Evolutionary conservation across 2,329 filamentous ascomycete species (phyloP).

Genomic region (Fusarium abutilonis): DNA sequence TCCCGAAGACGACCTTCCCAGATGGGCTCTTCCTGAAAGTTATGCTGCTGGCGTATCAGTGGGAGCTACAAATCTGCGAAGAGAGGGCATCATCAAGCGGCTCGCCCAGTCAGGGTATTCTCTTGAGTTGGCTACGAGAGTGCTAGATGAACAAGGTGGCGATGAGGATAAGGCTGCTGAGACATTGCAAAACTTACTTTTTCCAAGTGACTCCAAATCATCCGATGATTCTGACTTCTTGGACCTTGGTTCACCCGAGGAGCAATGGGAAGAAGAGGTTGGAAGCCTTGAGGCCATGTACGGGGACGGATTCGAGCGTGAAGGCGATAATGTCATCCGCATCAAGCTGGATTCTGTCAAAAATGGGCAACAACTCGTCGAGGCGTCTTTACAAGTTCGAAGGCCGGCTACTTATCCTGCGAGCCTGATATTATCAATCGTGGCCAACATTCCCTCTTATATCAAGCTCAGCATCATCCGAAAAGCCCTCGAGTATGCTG

Average conservation of each 20-base stretch:
- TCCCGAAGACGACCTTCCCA: conserved; percentile 93
- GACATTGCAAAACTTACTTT: conserved; percentile 71
- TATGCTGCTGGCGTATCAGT: conserved; percentile 92
- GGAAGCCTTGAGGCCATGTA: conserved; percentile 86
- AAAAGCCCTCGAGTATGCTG: conserved; percentile 76
- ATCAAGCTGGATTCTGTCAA: conserved; percentile 70
- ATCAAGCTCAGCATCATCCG: conserved; percentile 90
- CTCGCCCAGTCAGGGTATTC: conserved; percentile 87
- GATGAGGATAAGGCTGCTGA: conserved; percentile 83
- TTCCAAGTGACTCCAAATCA: conserved; percentile 30
- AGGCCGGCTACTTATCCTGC: conserved; percentile 79
- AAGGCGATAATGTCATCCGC: conserved; percentile 72
- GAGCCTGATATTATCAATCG: conserved; percentile 74
- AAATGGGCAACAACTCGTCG: conserved; percentile 61
- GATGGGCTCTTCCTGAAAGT: conserved; percentile 89
- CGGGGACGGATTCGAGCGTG: conserved; percentile 73
- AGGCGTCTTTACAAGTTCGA: conserved; percentile 72
- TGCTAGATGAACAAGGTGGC: conserved; percentile 74
- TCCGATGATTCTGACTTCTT: conserved; percentile 53
- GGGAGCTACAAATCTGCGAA: conserved; percentile 80
- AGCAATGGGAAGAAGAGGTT: conserved; percentile 87
- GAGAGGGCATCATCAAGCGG: conserved; percentile 83
- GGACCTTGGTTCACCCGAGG: conserved; percentile 62
- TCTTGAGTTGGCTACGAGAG: conserved; percentile 80
- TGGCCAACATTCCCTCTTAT: conserved; percentile 82